Conservation (phyloP, 164 flowering plant species). For the Akebia trifoliata region DNA sequence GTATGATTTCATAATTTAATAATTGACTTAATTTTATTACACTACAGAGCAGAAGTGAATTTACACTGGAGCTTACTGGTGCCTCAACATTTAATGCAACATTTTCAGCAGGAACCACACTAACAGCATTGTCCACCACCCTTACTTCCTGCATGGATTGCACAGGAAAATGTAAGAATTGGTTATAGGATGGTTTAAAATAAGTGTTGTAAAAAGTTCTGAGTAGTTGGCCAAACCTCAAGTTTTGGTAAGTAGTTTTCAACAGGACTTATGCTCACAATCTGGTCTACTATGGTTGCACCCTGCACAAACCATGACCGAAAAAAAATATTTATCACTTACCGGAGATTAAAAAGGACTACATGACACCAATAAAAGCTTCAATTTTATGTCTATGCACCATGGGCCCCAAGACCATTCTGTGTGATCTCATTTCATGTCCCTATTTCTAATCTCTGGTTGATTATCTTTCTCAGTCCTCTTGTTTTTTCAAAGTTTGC, state of each 20-base stretch:
- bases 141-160: constrained; percentile 48
- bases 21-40: no score
- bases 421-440: no score
- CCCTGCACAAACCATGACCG: constrained; percentile 56
- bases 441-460: no score
- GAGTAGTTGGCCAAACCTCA: constrained; percentile 30
- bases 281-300: constrained; percentile 86
- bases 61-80: constrained; percentile 22
- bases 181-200: not conserved
- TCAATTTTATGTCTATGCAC: no score
- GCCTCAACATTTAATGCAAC: constrained; percentile 42
- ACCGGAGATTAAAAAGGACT: no score
- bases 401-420: no score
- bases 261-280: constrained; percentile 61
- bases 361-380: no score
- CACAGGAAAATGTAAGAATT: constrained; percentile 1
- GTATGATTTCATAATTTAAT: no score
- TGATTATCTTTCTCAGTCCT: no score
- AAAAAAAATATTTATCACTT: not conserved
- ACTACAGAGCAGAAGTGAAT: no score
- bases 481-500: no score
- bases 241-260: constrained; percentile 60
- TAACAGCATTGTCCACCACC: constrained; percentile 31
- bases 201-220: not conserved
- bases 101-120: constrained; percentile 29